These are phyloP conservation scores for Fomitopsis betulina DNA, from an alignment of 1,284 basidiomycete genomes.

Conservation along the genomic window DNA sequence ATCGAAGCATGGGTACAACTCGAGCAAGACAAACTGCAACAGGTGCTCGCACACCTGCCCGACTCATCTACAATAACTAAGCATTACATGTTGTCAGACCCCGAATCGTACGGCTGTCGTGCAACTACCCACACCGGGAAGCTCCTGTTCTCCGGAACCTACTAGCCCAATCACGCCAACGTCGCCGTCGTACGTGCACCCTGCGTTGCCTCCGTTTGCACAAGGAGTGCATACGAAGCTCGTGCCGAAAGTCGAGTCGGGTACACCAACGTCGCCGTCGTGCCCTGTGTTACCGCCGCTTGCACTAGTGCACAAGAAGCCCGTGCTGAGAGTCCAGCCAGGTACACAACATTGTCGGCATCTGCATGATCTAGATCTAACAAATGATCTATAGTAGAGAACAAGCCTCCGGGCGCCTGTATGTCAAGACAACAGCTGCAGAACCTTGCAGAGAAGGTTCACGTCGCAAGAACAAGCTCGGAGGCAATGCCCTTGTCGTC, in stretches of 20 bases:
- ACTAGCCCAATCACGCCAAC: not conserved
- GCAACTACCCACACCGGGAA: constrained; percentile 8
- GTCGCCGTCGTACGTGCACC: not conserved
- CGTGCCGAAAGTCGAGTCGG: no score
- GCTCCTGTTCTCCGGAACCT: constrained; percentile 9
- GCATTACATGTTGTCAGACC: not conserved
- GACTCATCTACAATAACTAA: not conserved
- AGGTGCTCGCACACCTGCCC: not conserved
- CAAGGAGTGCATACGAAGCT: not conserved
- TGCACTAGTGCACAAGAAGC: not conserved
- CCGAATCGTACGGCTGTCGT: not conserved
- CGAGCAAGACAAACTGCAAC: not conserved
- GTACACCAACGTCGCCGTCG: not conserved
- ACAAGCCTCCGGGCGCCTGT: not conserved
- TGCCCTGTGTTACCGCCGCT: not conserved
- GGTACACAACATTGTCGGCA: not conserved
- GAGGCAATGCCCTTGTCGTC: not conserved
- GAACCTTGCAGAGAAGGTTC: not conserved
- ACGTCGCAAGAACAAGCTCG: not conserved
- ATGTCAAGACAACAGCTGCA: not conserved
- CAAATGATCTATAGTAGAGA: not conserved
- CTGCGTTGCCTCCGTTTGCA: not conserved
- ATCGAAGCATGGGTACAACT: constrained; percentile 2
- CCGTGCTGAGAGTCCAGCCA: not conserved
- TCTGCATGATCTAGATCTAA: not conserved